phyloP scores from a whole-genome alignment of 257 asterid genomes.

The Anisodus acutangulus region DNA sequence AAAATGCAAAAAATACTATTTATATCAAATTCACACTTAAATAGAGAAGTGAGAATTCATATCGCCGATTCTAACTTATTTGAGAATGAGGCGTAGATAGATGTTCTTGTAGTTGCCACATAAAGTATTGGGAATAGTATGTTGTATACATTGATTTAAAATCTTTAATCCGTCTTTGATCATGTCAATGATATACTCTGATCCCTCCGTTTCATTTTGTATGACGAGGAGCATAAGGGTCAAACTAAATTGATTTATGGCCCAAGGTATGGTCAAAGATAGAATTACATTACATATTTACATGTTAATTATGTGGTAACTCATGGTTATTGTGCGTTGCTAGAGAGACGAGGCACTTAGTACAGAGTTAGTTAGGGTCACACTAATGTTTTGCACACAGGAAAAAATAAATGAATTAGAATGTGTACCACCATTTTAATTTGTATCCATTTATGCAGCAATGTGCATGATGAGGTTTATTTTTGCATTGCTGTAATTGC shows the following conservation, averaged over 20 bases:
- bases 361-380: background rate
- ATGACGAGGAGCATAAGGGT: background rate
- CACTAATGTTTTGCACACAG: background rate
- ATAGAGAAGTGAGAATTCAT: background rate
- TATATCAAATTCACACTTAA: background rate
- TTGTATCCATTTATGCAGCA: conserved; percentile 11
- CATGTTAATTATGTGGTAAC: background rate
- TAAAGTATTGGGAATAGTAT: background rate
- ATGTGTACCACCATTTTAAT: background rate
- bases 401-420: background rate
- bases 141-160: background rate
- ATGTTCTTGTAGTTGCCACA: background rate
- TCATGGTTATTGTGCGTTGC: background rate
- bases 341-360: background rate
- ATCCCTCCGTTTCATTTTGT: background rate
- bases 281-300: background rate
- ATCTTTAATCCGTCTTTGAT: background rate
- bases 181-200: background rate
- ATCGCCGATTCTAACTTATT: background rate
- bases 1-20: background rate
- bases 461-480: conserved; percentile 4
- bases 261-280: background rate
- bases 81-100: background rate
- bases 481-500: conserved; percentile 25
- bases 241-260: background rate